Percentiles rank a stretch among this genome's conserved stretches.
Conservation (phyloP, 352 stramenopile species). For the Phytophthora capsici region DNA sequence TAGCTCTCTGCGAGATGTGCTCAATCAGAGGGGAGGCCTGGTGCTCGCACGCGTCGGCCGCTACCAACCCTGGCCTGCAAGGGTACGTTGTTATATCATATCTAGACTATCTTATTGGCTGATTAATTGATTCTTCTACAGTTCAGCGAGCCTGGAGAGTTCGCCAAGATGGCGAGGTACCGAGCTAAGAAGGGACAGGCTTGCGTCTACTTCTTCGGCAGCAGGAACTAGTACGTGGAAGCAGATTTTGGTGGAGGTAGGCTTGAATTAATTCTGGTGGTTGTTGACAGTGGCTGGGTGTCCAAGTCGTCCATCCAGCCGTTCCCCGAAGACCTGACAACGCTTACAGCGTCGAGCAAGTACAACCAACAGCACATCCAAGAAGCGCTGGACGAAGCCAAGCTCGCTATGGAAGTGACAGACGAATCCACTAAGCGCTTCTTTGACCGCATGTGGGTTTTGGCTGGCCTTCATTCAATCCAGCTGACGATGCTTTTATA, state of each 20-base stretch:
- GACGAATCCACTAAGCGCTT: slow-evolving; percentile 63
- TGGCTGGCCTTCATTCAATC: background rate
- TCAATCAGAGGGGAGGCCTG: slow-evolving; percentile 82
- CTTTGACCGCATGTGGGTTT: slow-evolving; percentile 83
- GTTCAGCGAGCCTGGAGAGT: slow-evolving; percentile 86
- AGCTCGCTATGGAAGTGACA: slow-evolving; percentile 65
- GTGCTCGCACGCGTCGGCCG: slow-evolving; percentile 79
- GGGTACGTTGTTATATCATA: slow-evolving; percentile 43
- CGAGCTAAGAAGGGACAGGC: slow-evolving; percentile 77
- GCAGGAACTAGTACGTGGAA: slow-evolving; percentile 82
- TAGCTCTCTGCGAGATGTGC: slow-evolving; percentile 58
- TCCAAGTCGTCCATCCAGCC: slow-evolving; percentile 72
- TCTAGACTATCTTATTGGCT: background rate
- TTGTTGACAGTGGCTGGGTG: slow-evolving; percentile 70
- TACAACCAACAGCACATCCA: slow-evolving; percentile 77
- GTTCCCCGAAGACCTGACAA: slow-evolving; percentile 71
- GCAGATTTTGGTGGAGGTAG: background rate
- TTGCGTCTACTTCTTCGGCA: slow-evolving; percentile 90
- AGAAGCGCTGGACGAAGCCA: slow-evolving; percentile 75
- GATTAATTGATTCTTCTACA: slow-evolving; percentile 32
- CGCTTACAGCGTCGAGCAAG: slow-evolving; percentile 70
- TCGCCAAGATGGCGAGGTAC: slow-evolving; percentile 80
- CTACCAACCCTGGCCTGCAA: slow-evolving; percentile 84
- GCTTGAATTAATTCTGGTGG: background rate
- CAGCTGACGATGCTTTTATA: background rate